Base-by-base conservation (phyloP, 352 stramenopile genomes). In the Phytophthora pini region DNA sequence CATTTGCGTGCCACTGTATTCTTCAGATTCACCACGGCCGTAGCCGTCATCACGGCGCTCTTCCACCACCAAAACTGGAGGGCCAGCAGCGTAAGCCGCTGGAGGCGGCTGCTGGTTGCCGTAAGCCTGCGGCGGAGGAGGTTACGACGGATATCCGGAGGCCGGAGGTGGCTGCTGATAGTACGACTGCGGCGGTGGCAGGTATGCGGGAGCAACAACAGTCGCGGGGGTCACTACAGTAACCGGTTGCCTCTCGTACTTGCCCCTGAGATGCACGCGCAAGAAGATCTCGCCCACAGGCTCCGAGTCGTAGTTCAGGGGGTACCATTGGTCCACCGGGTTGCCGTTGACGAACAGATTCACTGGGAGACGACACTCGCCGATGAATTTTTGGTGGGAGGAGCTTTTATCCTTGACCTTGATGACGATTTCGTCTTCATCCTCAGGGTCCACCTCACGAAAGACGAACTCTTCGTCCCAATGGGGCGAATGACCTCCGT, bases 331-430 rank as follows among this genome's bases (percentile, higher is more conserved):
- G 72, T 95, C 87, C 50, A 82, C 72, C 40, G 93, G 67, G 38
- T 74, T 72, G 24, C 87, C 84, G 29, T 71, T 64, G 40, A 88
- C 55, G 34, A 95, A 93, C 76, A 89, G 90, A 59, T 76, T 93
- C 32, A 95, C 52, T 20, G 83, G 84, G 20, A 95, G 73, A n/a
- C 77, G 77, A 43, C 77, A 80, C 56, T 89, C 80, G n/a, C 87
- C 87, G 46, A 94, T 94, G 29, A 93, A 73, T 11, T 69, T 77
- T 6, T 34, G 9, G 29, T 34, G 29, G 29, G 83, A 90, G 49
- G 91, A 92, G 63, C 92, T 95, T 66, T 92, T 92, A 78, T 95
- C 85, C 68, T 92, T 92, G 65, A 95, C 82, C 53, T 92, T 66
- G 41, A 95, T 73, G 45, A 80, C 60, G 55, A 95, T 61, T 68